Base-by-base conservation (phyloP, 345 rosid genomes). In the Mallotus nudiflorus region DNA sequence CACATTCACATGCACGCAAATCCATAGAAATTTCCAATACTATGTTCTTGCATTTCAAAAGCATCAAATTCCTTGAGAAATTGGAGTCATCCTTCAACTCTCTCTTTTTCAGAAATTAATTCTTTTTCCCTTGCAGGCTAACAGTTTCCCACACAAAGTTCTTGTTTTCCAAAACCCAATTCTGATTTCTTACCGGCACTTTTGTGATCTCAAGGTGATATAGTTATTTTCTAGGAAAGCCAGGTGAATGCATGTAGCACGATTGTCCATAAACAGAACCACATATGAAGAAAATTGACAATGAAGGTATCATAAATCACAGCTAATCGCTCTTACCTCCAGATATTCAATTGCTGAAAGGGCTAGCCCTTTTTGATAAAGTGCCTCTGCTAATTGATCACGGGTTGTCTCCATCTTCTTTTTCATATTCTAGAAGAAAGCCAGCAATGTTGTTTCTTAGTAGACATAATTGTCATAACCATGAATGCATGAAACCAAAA, bases 351-450 rank as follows among this genome's bases (percentile, higher is more conserved):
- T 74, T 71, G 82, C 91, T 12, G 84, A 84, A 66, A 90, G 48
- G 39, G 97, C 93, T 57, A 92, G 73, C 40, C 97, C 99, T 82
- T 95, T 95, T 68, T 87, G 95, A 82, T 92, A 92, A 15, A 95
- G 70, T 54, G 98, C 96, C 58, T 88, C 98, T 25, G 89, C 87
- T 63, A 95, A 75, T 69, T 86, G 98, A 83, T 95, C 98, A 54
- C 96, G 87, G 35, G 84, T 78, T 65, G 84, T 80, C 82, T 89
- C 98, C 97, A 92, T 90, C 78, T 87, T 87, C 82, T 86, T 87
- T 83, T 90, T 92, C 16, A 66, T 67, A 73, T 79, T 86, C 97
- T 86, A 50, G 27, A 28, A 48, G 18, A 54, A 44, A 65, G 64
- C 65, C 24, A 71, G 65, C 60, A 63, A 62, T 7, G 18, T 28